A percentile compares a stretch with the other conserved stretches of the same genome.
Conservation (phyloP, 345 rosid genomes). For the Ricinus communis region DNA sequence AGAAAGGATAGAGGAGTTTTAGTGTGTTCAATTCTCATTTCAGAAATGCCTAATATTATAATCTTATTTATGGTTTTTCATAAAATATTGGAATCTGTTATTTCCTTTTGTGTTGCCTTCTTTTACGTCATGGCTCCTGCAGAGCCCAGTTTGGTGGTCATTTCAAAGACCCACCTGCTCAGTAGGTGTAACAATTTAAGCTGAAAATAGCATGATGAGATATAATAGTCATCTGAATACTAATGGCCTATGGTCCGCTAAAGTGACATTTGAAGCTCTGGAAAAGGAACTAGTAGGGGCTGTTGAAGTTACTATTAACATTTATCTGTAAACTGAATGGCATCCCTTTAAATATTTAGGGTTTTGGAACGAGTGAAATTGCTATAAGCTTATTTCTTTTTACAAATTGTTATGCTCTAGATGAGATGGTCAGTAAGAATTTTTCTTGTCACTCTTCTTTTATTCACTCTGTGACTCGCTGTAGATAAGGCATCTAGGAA, state of each 20-base stretch:
- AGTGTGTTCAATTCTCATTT: not conserved
- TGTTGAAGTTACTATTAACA: not conserved
- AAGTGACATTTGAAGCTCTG: not conserved
- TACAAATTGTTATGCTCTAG: not conserved
- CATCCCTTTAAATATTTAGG: not conserved
- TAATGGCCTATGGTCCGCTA: not conserved
- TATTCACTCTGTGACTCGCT: not conserved
- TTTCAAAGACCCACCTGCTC: not conserved
- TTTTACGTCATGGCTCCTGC: not conserved
- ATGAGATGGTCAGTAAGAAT: not conserved
- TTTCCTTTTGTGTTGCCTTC: not conserved
- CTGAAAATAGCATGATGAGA: not conserved
- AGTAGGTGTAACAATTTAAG: not conserved
- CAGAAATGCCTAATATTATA: not conserved
- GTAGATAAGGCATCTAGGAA: not conserved
- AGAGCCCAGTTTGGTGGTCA: not conserved
- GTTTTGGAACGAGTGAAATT: not conserved
- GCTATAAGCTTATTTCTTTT: too few species aligned
- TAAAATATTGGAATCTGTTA: not conserved
- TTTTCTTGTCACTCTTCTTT: not conserved
- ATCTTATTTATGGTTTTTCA: not conserved
- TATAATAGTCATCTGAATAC: not conserved
- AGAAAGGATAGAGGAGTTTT: too few species aligned
- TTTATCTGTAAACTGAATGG: not conserved
- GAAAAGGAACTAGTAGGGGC: too few species aligned